Conservation (phyloP, 768 basidiomycete species). For the Phanerochaete sordida region DNA sequence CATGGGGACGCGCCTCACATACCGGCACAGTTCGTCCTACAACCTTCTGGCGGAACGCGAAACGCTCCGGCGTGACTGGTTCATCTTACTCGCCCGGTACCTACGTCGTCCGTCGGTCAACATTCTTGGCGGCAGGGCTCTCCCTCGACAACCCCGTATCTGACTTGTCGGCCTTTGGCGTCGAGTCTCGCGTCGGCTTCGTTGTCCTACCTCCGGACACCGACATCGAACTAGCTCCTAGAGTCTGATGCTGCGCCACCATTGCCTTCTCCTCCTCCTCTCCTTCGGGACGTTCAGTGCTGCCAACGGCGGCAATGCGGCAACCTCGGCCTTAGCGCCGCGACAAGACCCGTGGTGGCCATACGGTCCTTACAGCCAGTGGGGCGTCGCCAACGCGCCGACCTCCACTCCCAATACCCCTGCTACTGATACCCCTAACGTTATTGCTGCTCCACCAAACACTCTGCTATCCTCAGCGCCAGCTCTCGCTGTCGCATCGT, state of each 20-base stretch:
- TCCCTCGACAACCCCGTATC: constrained; percentile 54
- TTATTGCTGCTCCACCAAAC: background rate
- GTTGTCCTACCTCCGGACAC: constrained; percentile 19
- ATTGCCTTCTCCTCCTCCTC: background rate
- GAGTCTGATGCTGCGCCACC: background rate
- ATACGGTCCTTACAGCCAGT: constrained; percentile 26
- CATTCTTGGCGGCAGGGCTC: constrained; percentile 77
- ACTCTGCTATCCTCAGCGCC: background rate
- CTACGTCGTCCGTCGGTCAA: constrained; percentile 71
- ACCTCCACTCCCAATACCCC: background rate
- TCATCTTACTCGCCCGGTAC: constrained; percentile 72
- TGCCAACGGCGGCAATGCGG: background rate
- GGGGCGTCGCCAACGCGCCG: background rate
- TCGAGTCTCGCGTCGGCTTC: constrained; percentile 27
- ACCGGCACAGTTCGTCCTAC: constrained; percentile 62
- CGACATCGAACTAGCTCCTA: background rate
- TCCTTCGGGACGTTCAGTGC: too few relatives aligned
- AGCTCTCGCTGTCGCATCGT: background rate
- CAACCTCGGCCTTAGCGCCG: background rate
- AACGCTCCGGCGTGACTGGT: constrained; percentile 64
- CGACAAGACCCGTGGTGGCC: constrained; percentile 27
- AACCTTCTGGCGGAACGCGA: constrained; percentile 77
- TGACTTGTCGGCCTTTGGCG: constrained; percentile 31
- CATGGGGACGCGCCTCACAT: background rate
- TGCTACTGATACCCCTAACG: background rate